These are phyloP conservation scores for Metarhizium sp. DNA, from an alignment of 2,329 filamentous ascomycete genomes.

Conservation along the genomic window DNA sequence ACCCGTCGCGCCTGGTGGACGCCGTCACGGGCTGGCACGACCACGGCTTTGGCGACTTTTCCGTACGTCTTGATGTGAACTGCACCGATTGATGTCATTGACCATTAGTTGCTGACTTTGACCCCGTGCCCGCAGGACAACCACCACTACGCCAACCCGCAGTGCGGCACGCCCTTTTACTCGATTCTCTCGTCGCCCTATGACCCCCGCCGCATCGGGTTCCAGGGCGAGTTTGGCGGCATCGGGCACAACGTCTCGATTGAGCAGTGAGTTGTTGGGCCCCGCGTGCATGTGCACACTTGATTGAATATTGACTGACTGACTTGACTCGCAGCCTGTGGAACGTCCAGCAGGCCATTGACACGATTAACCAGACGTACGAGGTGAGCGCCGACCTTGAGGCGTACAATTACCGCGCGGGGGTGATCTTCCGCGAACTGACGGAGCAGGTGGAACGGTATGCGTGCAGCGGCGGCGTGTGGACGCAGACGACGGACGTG, in stretches of 20 bases:
- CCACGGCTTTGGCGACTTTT: conserved; percentile 58
- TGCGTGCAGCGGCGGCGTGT: conserved; percentile 58
- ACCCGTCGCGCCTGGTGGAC: conserved; percentile 56
- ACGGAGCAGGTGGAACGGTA: conserved; percentile 50
- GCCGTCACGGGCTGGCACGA: conserved; percentile 58
- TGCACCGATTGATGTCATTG: too few species aligned
- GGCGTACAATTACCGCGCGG: conserved; percentile 57
- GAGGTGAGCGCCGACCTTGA: conserved; percentile 50
- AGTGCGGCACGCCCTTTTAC: conserved; percentile 62
- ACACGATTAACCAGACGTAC: conserved; percentile 56
- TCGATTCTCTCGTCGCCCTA: conserved; percentile 45
- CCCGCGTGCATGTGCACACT: not conserved
- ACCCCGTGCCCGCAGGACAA: conserved; percentile 40
- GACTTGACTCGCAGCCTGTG: conserved; percentile 38
- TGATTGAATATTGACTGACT: not conserved
- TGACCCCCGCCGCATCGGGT: conserved; percentile 50
- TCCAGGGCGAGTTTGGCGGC: conserved; percentile 65
- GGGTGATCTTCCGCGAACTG: conserved; percentile 50
- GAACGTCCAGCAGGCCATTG: conserved; percentile 51
- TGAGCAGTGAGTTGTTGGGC: conserved; percentile 39
- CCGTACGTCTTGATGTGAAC: conserved; percentile 13
- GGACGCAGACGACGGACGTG: conserved; percentile 67
- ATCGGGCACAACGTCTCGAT: conserved; percentile 55
- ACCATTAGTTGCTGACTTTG: too few species aligned
- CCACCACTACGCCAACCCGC: conserved; percentile 62